phyloP scores from a whole-genome alignment of 2,329 filamentous ascomycete genomes.

The Metarhizium robertsii region DNA sequence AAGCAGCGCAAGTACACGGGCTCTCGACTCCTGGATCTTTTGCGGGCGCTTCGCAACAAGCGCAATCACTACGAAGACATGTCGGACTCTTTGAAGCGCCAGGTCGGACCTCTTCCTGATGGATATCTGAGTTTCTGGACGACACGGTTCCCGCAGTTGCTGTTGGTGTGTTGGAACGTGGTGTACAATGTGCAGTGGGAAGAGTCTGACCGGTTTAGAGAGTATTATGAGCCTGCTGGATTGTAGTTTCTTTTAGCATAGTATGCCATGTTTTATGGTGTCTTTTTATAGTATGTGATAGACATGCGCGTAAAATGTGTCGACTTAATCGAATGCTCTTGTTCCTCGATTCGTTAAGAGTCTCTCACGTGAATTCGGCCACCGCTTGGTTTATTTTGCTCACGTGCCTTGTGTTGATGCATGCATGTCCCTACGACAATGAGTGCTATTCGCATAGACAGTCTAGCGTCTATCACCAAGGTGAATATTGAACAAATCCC shows the following conservation, averaged over 20 bases:
- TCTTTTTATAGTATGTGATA: no score
- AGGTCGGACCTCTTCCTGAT: conserved; percentile 65
- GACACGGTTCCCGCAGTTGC: conserved; percentile 62
- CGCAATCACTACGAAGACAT: conserved; percentile 97
- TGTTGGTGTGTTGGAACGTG: conserved; percentile 72
- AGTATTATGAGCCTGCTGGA: conserved; percentile 53
- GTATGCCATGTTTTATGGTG: no score
- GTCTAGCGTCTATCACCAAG: no score
- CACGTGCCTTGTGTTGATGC: no score
- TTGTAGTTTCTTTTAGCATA: conserved; percentile 12
- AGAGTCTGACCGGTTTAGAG: conserved; percentile 55
- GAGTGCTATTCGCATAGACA: no score
- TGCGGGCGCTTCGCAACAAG: conserved; percentile 89
- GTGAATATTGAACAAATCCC: no score
- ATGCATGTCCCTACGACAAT: no score
- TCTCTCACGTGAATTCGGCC: no score
- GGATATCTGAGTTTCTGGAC: conserved; percentile 84
- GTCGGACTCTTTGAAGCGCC: conserved; percentile 62
- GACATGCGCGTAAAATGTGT: no score
- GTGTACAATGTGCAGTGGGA: conserved; percentile 59
- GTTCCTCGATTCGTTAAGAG: no score
- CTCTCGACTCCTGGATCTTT: conserved; percentile 69
- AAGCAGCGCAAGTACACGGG: conserved; percentile 96
- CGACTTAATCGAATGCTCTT: no score
- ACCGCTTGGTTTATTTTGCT: no score